Evolutionary conservation across 1,139 yeast species (phyloP).

Genomic region (Saccharomyces uvarum): DNA sequence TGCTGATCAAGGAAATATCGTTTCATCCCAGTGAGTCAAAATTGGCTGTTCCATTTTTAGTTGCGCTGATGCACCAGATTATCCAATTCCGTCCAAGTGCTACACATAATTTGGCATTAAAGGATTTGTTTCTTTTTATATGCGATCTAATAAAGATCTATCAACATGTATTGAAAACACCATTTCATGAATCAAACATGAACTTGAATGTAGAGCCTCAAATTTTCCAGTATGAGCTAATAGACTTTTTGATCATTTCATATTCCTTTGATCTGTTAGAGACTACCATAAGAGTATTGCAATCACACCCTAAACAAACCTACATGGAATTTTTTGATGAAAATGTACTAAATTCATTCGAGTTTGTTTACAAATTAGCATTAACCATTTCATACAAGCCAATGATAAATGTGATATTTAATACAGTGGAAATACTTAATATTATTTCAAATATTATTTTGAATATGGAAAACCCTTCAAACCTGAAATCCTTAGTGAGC

Average conservation of each 20-base stretch:
- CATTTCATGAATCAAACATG: slow-evolving; percentile 14
- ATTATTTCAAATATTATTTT: slow-evolving; percentile 17
- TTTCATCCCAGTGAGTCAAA: slow-evolving; percentile 23
- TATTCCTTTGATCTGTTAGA: slow-evolving; percentile 53
- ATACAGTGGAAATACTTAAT: slow-evolving; percentile 22
- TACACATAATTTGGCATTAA: slow-evolving; percentile 34
- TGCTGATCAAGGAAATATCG: slow-evolving; percentile 24
- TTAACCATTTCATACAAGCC: slow-evolving; percentile 30
- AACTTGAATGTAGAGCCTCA: slow-evolving; percentile 20
- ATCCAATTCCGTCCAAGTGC: slow-evolving; percentile 54
- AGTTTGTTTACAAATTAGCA: slow-evolving; percentile 21
- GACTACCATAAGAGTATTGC: slow-evolving; percentile 27
- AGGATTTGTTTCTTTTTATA: slow-evolving; percentile 20
- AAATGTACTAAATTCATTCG: slow-evolving; percentile 16
- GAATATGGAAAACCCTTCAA: neutral
- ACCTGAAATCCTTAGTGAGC: slow-evolving; percentile 7
- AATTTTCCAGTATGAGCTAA: slow-evolving; percentile 32
- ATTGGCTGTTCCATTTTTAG: slow-evolving; percentile 44
- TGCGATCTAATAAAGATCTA: slow-evolving; percentile 25
- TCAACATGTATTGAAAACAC: slow-evolving; percentile 23
- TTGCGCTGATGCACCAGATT: slow-evolving; percentile 46
- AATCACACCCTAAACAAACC: slow-evolving; percentile 12
- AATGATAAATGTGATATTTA: slow-evolving; percentile 22
- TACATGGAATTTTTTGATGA: slow-evolving; percentile 18
- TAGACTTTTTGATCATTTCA: slow-evolving; percentile 45